Evolutionary conservation across 768 basidiomycete species (phyloP).

Genomic region (Pisolithus albus): DNA sequence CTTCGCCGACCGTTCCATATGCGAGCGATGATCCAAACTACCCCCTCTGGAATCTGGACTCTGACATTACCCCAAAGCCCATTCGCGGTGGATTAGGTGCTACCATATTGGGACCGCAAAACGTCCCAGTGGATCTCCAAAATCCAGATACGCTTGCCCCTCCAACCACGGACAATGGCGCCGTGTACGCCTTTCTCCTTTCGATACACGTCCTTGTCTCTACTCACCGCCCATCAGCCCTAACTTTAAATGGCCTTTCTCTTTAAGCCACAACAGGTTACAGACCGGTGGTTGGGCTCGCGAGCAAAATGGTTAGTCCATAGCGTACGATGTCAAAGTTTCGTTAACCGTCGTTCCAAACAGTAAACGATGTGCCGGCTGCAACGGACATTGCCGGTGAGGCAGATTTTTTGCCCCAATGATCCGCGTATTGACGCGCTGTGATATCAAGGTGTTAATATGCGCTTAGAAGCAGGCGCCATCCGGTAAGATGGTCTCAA

Average conservation of each 20-base stretch:
- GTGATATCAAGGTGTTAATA: slow-evolving; percentile 25
- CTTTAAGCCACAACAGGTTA: slow-evolving; percentile 53
- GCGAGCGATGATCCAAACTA: slow-evolving; percentile 42
- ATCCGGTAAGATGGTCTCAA: slow-evolving; percentile 25
- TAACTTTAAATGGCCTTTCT: slow-evolving; percentile 61
- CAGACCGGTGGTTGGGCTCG: slow-evolving; percentile 63
- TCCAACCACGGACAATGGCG: slow-evolving; percentile 56
- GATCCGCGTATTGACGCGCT: no score
- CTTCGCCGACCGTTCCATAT: slow-evolving; percentile 39
- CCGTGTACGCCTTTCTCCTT: slow-evolving; percentile 28
- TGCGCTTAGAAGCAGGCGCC: slow-evolving; percentile 37
- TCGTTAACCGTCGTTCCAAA: background rate
- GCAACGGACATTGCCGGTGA: slow-evolving; percentile 32
- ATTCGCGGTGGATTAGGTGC: slow-evolving; percentile 40
- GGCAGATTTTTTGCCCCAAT: background rate
- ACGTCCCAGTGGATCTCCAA: slow-evolving; percentile 47
- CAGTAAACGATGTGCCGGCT: slow-evolving; percentile 35
- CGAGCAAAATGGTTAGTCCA: slow-evolving; percentile 46
- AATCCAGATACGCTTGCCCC: slow-evolving; percentile 54
- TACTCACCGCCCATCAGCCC: slow-evolving; percentile 11
- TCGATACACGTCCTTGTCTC: background rate
- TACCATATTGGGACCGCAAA: slow-evolving; percentile 49
- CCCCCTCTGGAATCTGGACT: slow-evolving; percentile 32
- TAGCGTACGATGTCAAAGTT: background rate
- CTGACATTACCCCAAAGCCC: slow-evolving; percentile 32